These are phyloP conservation scores for Yamadazyma atlantica DNA, from an alignment of 1,139 yeast genomes.

Conservation along the genomic window DNA sequence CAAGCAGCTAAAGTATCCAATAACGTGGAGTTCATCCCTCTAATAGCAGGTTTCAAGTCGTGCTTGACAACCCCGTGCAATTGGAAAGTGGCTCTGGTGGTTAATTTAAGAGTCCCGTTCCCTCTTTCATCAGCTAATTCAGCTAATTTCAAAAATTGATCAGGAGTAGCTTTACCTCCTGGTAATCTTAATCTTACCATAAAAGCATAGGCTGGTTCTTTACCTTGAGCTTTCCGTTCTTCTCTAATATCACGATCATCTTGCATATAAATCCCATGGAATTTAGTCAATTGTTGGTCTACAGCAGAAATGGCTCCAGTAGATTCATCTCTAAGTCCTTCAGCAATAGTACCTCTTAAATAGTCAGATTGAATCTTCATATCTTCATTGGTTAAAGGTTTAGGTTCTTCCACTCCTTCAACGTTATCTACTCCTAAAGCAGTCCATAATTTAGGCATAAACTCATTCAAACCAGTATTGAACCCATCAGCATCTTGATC, in stretches of 20 bases:
- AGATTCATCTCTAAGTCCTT: slow-evolving; percentile 74
- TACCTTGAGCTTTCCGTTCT: slow-evolving; percentile 84
- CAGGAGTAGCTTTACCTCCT: slow-evolving; percentile 87
- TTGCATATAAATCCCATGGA: slow-evolving; percentile 98
- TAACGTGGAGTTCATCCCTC: slow-evolving; percentile 87
- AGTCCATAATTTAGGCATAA: slow-evolving; percentile 87
- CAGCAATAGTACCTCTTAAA: slow-evolving; percentile 91
- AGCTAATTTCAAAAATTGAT: slow-evolving; percentile 85
- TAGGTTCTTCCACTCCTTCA: slow-evolving; percentile 90
- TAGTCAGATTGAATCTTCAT: slow-evolving; percentile 85
- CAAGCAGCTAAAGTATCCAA: slow-evolving; percentile 97
- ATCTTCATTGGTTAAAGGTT: slow-evolving; percentile 94
- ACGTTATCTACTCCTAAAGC: slow-evolving; percentile 84
- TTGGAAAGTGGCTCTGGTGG: slow-evolving; percentile 97
- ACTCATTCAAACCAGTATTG: slow-evolving; percentile 81
- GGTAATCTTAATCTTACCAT: slow-evolving; percentile 97
- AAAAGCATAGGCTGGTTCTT: slow-evolving; percentile 93
- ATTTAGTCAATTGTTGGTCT: slow-evolving; percentile 93
- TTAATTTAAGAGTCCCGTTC: slow-evolving; percentile 89
- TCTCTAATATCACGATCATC: slow-evolving; percentile 97
- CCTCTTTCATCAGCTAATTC: slow-evolving; percentile 80
- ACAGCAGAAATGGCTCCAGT: slow-evolving; percentile 93
- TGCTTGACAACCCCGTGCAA: slow-evolving; percentile 93
- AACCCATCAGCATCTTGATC: slow-evolving; percentile 97
- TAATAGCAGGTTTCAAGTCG: slow-evolving; percentile 83